phyloP scores from a whole-genome alignment of 2,329 filamentous ascomycete species.

The Blastomyces emzantsi region DNA sequence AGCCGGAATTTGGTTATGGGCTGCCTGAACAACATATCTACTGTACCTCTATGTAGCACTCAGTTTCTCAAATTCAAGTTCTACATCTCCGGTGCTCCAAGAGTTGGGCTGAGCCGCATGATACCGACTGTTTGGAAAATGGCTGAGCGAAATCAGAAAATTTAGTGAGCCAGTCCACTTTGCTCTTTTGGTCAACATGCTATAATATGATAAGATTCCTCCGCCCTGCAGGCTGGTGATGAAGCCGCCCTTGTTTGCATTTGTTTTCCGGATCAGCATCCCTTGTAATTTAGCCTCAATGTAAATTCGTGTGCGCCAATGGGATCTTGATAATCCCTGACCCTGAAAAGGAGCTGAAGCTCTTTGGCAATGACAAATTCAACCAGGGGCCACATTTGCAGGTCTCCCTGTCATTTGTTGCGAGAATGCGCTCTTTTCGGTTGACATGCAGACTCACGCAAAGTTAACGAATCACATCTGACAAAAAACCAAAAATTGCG shows the following conservation, averaged over 20 bases:
- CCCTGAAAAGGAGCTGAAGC: background rate
- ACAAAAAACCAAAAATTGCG: background rate
- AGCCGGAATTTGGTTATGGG: conserved; percentile 2
- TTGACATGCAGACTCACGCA: background rate
- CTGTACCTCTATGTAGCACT: background rate
- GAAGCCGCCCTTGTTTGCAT: background rate
- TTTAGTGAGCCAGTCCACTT: background rate
- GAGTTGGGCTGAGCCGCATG: background rate
- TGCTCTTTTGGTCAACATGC: background rate
- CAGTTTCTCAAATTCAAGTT: background rate
- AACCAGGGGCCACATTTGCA: background rate
- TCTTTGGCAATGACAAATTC: background rate
- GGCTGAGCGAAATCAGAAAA: background rate
- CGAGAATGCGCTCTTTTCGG: background rate
- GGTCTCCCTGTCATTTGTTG: background rate
- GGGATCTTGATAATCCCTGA: background rate
- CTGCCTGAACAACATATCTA: conserved; percentile 1
- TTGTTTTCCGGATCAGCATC: background rate
- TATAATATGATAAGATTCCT: background rate
- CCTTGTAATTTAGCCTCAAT: background rate
- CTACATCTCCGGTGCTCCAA: background rate
- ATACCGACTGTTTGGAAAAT: background rate
- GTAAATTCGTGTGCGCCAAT: background rate
- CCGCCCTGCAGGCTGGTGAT: background rate
- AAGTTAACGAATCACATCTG: background rate